Evolutionary conservation across 805 yeast genomes (phyloP), one percentile per base, ranked within the genome.

Genomic region (Ogataea wickerhamii): DNA sequence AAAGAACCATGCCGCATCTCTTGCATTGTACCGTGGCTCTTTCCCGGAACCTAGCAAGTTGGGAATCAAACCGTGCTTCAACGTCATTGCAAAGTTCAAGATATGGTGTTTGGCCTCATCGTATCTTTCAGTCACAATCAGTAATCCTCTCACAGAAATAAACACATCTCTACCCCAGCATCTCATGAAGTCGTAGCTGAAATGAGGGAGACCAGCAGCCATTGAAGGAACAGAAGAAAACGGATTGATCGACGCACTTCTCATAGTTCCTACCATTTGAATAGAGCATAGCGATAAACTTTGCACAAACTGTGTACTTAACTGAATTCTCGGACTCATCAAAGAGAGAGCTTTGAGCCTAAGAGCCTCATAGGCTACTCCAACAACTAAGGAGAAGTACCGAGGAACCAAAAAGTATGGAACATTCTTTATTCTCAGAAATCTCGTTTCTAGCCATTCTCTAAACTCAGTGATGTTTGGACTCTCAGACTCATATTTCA

Each of bases 161-260:
- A 93, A 93, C 1, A 88, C 95, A 62, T 91, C 98, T 56, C 98
- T 75, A 17, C 98, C 98, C 98, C 98, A 91, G 58, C 96, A 87
- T 60, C 98, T 74, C 96, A 91, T 88, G 61, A 84, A 89, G 47
- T 83, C 87, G 41, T 74, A 75, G 56, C 93, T 81, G 64, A 91
- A 91, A 62, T 88, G 97, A 2, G 98, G 98, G 44, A 91, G 71
- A 1, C 98, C 98, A 2, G 98, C 98, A 12, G 98, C 96, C 76
- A 91, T 70, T 28, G 86, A 76, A 2, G 95, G 84, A 12, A 79
- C 73, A 29, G 70, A 64, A 8, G 69, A 64, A 28, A 64, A 66
- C 2, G 98, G 94, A 19, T 70, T 63, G 37, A 93, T 68, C 0
- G 96, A 85, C 0, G 96, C 86, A 18, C 78, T 76, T 32, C 77